phyloP scores from a whole-genome alignment of 176 grass and related monocot species.

The Leersia perrieri region DNA sequence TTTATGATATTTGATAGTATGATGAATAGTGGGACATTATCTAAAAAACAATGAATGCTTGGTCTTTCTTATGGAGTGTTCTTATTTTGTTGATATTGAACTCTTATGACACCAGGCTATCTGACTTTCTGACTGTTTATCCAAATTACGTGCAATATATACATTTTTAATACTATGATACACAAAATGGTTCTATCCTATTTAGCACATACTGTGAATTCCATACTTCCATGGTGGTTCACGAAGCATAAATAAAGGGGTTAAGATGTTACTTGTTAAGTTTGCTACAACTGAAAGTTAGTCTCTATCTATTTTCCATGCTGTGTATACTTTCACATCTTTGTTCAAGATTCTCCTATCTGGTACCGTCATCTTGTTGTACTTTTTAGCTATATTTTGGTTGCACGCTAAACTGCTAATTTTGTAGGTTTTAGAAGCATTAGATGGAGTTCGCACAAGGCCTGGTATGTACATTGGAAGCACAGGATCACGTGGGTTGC shows the following conservation, averaged over 20 bases:
- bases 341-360: constrained; percentile 2
- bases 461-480: constrained; percentile 99
- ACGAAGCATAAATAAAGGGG: background rate
- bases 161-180: constrained; percentile 3
- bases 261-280: background rate
- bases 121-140: background rate
- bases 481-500: constrained; percentile 92
- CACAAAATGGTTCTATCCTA: background rate
- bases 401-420: constrained; percentile 26
- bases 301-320: background rate
- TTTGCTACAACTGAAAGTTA: constrained; percentile 6
- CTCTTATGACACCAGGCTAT: background rate
- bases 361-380: background rate
- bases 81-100: background rate
- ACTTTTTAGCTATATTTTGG: constrained; percentile 11
- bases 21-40: no score
- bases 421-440: constrained; percentile 85
- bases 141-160: background rate
- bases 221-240: constrained; percentile 1
- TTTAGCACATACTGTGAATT: background rate
- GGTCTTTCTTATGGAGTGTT: background rate
- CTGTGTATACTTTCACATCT: background rate
- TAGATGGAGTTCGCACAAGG: constrained; percentile 95
- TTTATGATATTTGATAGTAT: background rate
- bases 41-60: no score